These are phyloP conservation scores for Edaphochlamys debaryana DNA, from an alignment of 139 green algal species.

Conservation along the genomic window DNA sequence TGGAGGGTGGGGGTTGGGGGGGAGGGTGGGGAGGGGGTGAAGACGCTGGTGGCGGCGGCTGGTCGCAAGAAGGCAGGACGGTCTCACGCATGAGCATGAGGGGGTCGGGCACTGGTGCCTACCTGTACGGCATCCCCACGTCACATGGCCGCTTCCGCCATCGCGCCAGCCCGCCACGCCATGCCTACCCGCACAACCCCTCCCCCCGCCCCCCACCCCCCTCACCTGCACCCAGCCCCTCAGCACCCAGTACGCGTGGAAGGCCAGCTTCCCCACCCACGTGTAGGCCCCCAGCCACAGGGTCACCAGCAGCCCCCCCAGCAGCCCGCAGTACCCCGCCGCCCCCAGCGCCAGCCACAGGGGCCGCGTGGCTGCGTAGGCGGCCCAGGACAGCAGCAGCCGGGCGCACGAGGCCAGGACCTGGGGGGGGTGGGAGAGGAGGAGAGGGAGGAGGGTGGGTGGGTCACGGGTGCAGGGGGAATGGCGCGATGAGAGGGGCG, in stretches of 20 bases:
- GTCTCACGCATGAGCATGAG: no score
- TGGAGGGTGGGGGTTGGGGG: no score
- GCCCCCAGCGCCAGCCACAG: background rate
- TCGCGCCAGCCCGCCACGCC: no score
- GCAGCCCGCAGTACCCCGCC: background rate
- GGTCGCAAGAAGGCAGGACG: no score
- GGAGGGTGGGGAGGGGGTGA: no score
- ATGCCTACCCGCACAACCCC: background rate
- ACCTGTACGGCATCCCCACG: no score
- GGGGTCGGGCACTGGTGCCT: no score
- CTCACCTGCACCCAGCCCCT: conserved; percentile 8
- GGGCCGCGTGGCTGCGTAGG: background rate
- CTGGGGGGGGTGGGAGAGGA: background rate
- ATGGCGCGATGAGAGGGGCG: no score
- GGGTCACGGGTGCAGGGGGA: background rate
- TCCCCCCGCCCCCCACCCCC: background rate
- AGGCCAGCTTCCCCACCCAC: background rate
- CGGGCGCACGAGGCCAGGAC: background rate
- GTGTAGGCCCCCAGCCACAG: conserved; percentile 13
- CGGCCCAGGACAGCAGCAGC: background rate
- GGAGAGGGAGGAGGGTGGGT: background rate
- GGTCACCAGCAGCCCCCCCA: background rate
- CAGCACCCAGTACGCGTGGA: conserved; percentile 22
- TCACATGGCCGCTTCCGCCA: no score
- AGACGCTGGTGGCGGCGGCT: no score